These are phyloP conservation scores for Fusarium sp. DNA, from an alignment of 2,329 filamentous ascomycete species.

Conservation along the genomic window DNA sequence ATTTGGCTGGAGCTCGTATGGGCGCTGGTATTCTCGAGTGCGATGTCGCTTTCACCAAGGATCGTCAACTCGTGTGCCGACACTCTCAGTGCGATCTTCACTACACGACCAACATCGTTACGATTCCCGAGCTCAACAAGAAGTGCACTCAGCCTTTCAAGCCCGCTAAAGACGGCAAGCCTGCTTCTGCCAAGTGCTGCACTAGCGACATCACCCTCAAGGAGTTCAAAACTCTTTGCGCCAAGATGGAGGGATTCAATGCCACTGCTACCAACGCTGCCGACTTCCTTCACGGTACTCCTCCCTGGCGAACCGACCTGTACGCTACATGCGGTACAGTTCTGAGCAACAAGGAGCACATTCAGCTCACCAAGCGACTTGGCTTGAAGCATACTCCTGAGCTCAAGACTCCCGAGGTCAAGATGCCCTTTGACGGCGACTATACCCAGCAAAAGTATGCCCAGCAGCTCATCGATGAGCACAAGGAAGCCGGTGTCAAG, in stretches of 20 bases:
- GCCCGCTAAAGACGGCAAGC: conserved; percentile 62
- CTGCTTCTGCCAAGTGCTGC: conserved; percentile 75
- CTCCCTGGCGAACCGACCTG: conserved; percentile 73
- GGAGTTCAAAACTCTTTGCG: conserved; percentile 76
- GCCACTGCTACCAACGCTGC: conserved; percentile 67
- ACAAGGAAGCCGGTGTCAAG: conserved; percentile 64
- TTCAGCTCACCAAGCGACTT: conserved; percentile 67
- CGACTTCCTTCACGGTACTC: conserved; percentile 70
- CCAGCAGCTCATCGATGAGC: conserved; percentile 73
- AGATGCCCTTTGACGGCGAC: conserved; percentile 74
- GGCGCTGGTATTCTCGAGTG: conserved; percentile 76
- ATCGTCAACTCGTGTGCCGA: conserved; percentile 75
- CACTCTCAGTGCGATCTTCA: conserved; percentile 77
- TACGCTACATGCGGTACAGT: conserved; percentile 74
- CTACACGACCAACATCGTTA: conserved; percentile 76
- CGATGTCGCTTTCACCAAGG: conserved; percentile 75
- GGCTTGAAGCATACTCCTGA: conserved; percentile 75
- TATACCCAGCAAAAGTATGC: conserved; percentile 76
- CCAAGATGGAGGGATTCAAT: conserved; percentile 77
- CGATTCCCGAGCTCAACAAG: conserved; percentile 69
- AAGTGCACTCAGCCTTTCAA: conserved; percentile 74
- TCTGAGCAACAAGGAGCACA: conserved; percentile 71
- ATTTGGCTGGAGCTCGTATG: conserved; percentile 74
- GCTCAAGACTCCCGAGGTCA: conserved; percentile 75
- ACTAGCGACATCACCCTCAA: conserved; percentile 76